A percentile compares a stretch with the other conserved stretches of the same genome.
Evolutionary conservation across 169 alveolate genomes (phyloP).

Genomic region (Cyclospora cayetanensis): DNA sequence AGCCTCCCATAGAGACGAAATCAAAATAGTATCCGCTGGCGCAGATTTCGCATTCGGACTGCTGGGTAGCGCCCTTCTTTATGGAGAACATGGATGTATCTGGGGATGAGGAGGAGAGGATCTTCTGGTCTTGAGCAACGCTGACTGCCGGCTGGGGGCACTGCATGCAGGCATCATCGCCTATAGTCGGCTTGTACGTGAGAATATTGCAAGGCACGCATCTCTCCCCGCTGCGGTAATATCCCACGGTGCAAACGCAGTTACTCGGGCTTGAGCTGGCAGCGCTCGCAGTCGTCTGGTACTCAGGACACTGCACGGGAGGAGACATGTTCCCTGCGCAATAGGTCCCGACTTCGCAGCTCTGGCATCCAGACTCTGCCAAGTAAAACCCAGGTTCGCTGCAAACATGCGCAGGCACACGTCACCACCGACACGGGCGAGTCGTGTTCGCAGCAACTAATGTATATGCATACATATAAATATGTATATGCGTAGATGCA

Average conservation of each 20-base stretch:
- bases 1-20: slow-evolving; percentile 61
- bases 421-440: too few species aligned
- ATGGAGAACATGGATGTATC: slow-evolving; percentile 55
- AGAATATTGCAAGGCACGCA: slow-evolving; percentile 60
- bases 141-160: slow-evolving; percentile 71
- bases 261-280: slow-evolving; percentile 34
- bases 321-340: slow-evolving; percentile 57
- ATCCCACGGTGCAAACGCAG: slow-evolving; percentile 68
- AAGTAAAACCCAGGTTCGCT: slow-evolving; percentile 67
- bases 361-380: slow-evolving; percentile 50
- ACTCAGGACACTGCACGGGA: slow-evolving; percentile 61
- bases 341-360: slow-evolving; percentile 65
- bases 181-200: slow-evolving; percentile 56
- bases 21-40: slow-evolving; percentile 70
- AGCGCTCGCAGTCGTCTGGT: slow-evolving; percentile 23
- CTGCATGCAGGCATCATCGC: slow-evolving; percentile 64
- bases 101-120: slow-evolving; percentile 55
- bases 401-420: too few species aligned
- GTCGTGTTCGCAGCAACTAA: too few species aligned
- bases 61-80: slow-evolving; percentile 55
- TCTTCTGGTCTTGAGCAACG: not conserved
- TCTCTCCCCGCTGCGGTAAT: slow-evolving; percentile 44
- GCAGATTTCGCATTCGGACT: slow-evolving; percentile 60
- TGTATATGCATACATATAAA: too few species aligned
- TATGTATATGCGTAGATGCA: too few species aligned